A percentile compares a stretch with the other conserved stretches of the same genome.
phyloP scores from a whole-genome alignment of 2,329 filamentous ascomycete species.

The Cyclaneusma minus region DNA sequence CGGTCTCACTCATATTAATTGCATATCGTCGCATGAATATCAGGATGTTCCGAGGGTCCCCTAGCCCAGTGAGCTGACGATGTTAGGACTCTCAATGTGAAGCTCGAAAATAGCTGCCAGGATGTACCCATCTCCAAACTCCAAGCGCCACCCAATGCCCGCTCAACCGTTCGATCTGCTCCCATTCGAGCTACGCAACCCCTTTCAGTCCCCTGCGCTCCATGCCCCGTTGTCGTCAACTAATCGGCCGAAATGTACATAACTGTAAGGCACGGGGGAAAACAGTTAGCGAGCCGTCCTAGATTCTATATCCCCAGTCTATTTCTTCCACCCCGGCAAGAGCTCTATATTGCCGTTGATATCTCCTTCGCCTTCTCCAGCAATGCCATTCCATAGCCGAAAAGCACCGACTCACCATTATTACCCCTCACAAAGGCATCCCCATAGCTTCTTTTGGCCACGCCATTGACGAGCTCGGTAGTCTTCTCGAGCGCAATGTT shows the following conservation, averaged over 20 bases:
- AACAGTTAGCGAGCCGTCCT: conserved; percentile 1
- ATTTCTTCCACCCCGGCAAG: neutral
- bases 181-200: no score
- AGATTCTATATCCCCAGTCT: neutral
- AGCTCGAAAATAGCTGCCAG: no score
- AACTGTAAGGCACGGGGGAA: conserved; percentile 3
- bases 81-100: no score
- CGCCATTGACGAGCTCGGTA: conserved; percentile 77
- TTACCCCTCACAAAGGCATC: conserved; percentile 94
- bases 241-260: conserved; percentile 8
- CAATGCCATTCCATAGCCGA: conserved; percentile 2
- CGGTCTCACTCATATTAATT: no score
- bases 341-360: neutral
- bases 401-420: conserved; percentile 48
- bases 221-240: no score
- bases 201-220: no score
- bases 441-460: conserved; percentile 69
- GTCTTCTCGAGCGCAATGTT: conserved; percentile 97
- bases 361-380: neutral
- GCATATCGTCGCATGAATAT: no score
- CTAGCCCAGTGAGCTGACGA: no score
- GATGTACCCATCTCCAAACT: no score
- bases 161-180: no score
- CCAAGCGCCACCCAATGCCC: no score
- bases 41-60: no score